Base-by-base conservation (phyloP, 2,329 filamentous ascomycete genomes). In the Pseudogymnoascus sp. region DNA sequence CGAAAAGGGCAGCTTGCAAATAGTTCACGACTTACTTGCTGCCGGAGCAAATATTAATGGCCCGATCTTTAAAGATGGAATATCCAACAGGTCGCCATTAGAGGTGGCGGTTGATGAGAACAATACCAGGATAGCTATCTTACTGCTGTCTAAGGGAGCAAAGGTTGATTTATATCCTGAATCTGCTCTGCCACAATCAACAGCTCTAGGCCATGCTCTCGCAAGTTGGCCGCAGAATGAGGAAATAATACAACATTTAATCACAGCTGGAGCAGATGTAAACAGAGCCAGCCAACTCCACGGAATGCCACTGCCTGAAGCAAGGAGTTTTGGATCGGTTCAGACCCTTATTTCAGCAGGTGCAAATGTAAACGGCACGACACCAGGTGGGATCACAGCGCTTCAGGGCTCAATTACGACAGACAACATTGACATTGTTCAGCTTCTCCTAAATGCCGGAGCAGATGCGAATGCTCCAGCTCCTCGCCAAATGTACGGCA, bases 191-290 rank as follows among this genome's bases (percentile, higher is more conserved):
- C 60, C 51, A 1, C 15, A 15, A n/a, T 48, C 48, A 5, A 61
- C 59, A 33, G 60, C 48, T 7, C 29, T 59, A 39, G 29, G 62
- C 41, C 4, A 39, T n/a, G 60, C 59, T 17, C 31, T 63, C 5
- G 10, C n/a, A 8, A 17, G 25, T 12, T 42, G 39, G 35, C 8
- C 1, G n/a, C 13, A 8, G 31, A 58, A 58, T 13, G 41, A 63
- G 44, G 39, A 17, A 21, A 41, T 60, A 9, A 51, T 63, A 25
- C 48, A 64, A 25, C 33, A 61, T 51, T 79, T 89, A 35, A 76
- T 89, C n/a, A 78, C 76, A 13, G 84, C 85, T 0, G 87, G 87
- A 13, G 64, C 65, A 2, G 60, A 67, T 60, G 39, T 65, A 38
- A 38, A 38, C 35, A 38, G 35, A n/a, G 35, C 12, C 12, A n/a